phyloP scores from a whole-genome alignment of 2,329 filamentous ascomycete genomes.

The Chrysoporthe deuterocubensis region DNA sequence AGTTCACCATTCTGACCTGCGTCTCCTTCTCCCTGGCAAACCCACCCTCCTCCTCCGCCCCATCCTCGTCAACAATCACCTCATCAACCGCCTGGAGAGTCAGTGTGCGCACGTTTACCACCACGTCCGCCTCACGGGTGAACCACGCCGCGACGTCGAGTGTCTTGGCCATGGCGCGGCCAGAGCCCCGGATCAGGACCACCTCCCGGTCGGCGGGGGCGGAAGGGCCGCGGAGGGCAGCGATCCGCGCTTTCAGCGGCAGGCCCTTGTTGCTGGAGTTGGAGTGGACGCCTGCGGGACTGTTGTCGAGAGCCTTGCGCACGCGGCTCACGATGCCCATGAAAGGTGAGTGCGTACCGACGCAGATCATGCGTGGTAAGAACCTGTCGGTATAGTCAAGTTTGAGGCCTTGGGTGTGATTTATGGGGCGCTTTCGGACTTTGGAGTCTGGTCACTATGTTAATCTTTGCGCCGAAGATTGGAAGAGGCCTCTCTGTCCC shows the following conservation, averaged over 20 bases:
- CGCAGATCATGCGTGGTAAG: conserved; percentile 57
- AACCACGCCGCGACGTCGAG: conserved; percentile 68
- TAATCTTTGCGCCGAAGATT: conserved; percentile 24
- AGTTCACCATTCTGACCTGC: conserved; percentile 54
- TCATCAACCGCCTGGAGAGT: conserved; percentile 72
- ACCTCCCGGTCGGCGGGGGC: conserved; percentile 38
- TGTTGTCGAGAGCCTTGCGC: conserved; percentile 63
- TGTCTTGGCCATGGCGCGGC: conserved; percentile 67
- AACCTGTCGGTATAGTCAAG: conserved; percentile 7
- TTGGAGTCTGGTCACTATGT: conserved; percentile 45
- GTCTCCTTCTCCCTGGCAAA: conserved; percentile 40
- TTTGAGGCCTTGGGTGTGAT: conserved; percentile 41
- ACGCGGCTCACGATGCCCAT: conserved; percentile 69
- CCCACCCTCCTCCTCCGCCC: conserved; percentile 25
- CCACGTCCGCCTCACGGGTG: conserved; percentile 61
- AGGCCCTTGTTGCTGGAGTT: conserved; percentile 48
- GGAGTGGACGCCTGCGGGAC: conserved; percentile 50
- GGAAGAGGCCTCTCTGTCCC: neutral
- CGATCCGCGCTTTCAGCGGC: conserved; percentile 51
- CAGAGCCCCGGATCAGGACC: conserved; percentile 64
- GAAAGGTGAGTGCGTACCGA: conserved; percentile 68
- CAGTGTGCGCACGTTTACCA: conserved; percentile 63
- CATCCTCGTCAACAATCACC: conserved; percentile 51
- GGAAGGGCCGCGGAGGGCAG: conserved; percentile 38
- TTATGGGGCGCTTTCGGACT: conserved; percentile 54